A percentile compares a stretch with the other conserved stretches of the same genome.
These are phyloP conservation scores for Lactarius pseudohatsudake DNA, from an alignment of 768 basidiomycete genomes.

Conservation along the genomic window DNA sequence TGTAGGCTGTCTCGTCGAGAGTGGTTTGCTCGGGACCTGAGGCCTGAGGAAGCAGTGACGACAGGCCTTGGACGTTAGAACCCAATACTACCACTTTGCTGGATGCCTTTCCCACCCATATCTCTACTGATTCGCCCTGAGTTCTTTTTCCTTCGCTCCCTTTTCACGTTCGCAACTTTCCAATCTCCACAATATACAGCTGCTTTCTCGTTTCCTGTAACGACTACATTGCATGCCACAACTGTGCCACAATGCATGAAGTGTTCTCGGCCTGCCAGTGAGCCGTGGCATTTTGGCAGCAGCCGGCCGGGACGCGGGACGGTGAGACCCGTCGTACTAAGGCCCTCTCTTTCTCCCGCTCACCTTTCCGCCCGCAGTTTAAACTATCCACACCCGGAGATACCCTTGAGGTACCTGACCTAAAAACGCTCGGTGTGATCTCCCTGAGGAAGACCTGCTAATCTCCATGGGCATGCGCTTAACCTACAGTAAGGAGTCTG, in stretches of 20 bases:
- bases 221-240: not conserved
- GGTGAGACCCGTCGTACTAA: not conserved
- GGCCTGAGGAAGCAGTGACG: not conserved
- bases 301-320: not conserved
- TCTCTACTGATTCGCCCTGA: not conserved
- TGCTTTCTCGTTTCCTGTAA: constrained; percentile 4
- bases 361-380: not conserved
- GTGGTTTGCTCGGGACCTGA: not conserved
- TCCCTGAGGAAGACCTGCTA: constrained; percentile 7
- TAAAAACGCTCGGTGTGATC: not conserved
- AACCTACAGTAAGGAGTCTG: not conserved
- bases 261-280: not conserved
- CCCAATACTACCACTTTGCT: not conserved
- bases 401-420: constrained; percentile 14
- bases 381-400: constrained; percentile 17
- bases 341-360: constrained; percentile 11
- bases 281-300: not conserved
- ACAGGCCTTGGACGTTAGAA: not conserved
- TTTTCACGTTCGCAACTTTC: not conserved
- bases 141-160: not conserved
- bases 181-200: not conserved
- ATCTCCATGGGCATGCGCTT: constrained; percentile 15
- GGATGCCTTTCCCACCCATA: not conserved
- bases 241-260: not conserved
- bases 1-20: not conserved